phyloP scores from a whole-genome alignment of 169 alveolate genomes.

The Plasmodium gaboni region DNA sequence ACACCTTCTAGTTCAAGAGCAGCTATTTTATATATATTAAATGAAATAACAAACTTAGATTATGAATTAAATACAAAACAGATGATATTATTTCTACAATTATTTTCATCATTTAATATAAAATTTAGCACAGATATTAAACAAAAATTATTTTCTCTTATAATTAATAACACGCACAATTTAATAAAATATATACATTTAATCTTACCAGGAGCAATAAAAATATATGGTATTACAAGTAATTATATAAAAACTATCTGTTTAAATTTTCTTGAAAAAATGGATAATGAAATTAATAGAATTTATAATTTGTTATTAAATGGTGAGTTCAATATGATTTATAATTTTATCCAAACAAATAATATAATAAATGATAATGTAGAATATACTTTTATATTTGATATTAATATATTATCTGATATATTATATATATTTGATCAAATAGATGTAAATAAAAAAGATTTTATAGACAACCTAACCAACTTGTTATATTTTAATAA shows the following conservation, averaged over 20 bases:
- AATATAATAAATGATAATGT: background rate
- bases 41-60: constrained; percentile 47
- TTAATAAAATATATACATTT: constrained; percentile 8
- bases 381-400: constrained; percentile 5
- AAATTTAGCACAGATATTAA: constrained; percentile 48
- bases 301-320: constrained; percentile 11
- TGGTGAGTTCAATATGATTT: background rate
- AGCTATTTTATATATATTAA: constrained; percentile 53
- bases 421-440: constrained; percentile 73
- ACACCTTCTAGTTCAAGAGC: constrained; percentile 61
- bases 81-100: constrained; percentile 21
- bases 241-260: constrained; percentile 56
- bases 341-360: background rate
- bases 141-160: constrained; percentile 36
- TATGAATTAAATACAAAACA: constrained; percentile 55
- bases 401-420: constrained; percentile 16
- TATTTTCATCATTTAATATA: constrained; percentile 61
- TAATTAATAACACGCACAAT: constrained; percentile 8
- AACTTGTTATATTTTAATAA: constrained; percentile 26
- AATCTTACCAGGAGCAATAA: constrained; percentile 15
- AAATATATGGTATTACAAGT: constrained; percentile 49
- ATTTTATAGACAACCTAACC: constrained; percentile 33
- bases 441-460: constrained; percentile 63
- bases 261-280: constrained; percentile 39
- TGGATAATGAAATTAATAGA: constrained; percentile 30